Evolutionary conservation across 2,329 filamentous ascomycete genomes (phyloP), one percentile per base, ranked within the genome.

Genomic region (Pseudogymnoascus sp.): DNA sequence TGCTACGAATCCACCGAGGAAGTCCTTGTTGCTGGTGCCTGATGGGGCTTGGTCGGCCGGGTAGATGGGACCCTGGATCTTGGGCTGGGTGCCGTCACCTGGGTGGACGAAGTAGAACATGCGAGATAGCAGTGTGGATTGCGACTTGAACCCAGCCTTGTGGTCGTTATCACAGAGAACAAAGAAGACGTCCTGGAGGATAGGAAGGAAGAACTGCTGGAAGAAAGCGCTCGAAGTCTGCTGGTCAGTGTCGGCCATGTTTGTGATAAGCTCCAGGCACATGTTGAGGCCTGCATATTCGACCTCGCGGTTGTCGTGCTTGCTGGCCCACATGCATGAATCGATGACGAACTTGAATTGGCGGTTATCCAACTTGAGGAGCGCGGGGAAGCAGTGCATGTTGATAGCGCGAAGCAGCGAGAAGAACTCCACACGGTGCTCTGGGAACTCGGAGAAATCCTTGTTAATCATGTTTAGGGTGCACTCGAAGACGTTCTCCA

Each of bases 401-500:
- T 99, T 99, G 78, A 99, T 97, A 12, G 93, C 91, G 69, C 96
- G 86, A 39, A 99, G 83, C 23, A 99, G 85, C 77, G 96, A 97
- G 84, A 99, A 99, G 77, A 99, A 99, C 76, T 97, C 93, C n/a
- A 99, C 95, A 64, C 96, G 89, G 75, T 99, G 95, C 76, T 99
- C 95, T 0, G 95, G 95, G 76, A 96, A 99, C 74, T 99, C 95
- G 57, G 96, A 97, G 77, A 99, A 99, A 77, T 99, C 95, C 79
- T 99, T 99, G 85, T 97, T 99, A 79, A 99, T 99, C 95, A 99
- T 99, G 72, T 96, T 92, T 64, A 99, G 81, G 2, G 95, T 99
- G 80, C 93, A 97, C 77, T 97, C 93, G 72, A 99, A 99, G 26
- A 99, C 91, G 69, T 93, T 96, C 76, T 97, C 93, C 90, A 99